Conservation (phyloP, 805 yeast species). For the Saccharomycopsis lassenensis region DNA sequence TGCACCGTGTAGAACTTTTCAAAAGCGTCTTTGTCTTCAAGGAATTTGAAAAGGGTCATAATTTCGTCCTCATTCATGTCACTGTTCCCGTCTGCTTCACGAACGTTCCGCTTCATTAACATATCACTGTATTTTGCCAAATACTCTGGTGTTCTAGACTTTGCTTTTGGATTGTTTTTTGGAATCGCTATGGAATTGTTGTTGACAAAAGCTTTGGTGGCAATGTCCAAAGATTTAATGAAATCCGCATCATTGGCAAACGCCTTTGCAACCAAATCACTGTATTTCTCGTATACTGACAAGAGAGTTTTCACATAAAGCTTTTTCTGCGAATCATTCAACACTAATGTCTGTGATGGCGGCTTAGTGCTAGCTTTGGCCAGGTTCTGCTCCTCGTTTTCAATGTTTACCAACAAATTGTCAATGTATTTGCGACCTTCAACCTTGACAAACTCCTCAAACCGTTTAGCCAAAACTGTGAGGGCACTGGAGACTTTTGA, state of each 20-base stretch:
- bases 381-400: constrained; percentile 8
- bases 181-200: constrained; percentile 70
- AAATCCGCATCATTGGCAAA: constrained; percentile 68
- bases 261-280: constrained; percentile 49
- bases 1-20: constrained; percentile 86
- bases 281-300: constrained; percentile 56
- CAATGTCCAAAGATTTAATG: constrained; percentile 80
- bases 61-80: constrained; percentile 78
- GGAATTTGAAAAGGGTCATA: constrained; percentile 75
- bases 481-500: constrained; percentile 71
- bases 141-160: constrained; percentile 83
- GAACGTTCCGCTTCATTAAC: constrained; percentile 63
- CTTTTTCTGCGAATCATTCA: constrained; percentile 49
- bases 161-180: constrained; percentile 31
- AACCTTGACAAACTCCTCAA: constrained; percentile 59
- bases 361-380: constrained; percentile 11
- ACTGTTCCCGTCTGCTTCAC: constrained; percentile 50
- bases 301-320: constrained; percentile 70
- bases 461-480: constrained; percentile 62
- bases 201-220: constrained; percentile 79
- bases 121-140: constrained; percentile 85
- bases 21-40: constrained; percentile 91
- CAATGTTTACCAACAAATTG: constrained; percentile 28
- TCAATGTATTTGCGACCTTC: constrained; percentile 54
- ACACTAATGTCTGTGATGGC: background rate